Base-by-base conservation (phyloP, 2,329 filamentous ascomycete species). In the Sporothrix schenckii region DNA sequence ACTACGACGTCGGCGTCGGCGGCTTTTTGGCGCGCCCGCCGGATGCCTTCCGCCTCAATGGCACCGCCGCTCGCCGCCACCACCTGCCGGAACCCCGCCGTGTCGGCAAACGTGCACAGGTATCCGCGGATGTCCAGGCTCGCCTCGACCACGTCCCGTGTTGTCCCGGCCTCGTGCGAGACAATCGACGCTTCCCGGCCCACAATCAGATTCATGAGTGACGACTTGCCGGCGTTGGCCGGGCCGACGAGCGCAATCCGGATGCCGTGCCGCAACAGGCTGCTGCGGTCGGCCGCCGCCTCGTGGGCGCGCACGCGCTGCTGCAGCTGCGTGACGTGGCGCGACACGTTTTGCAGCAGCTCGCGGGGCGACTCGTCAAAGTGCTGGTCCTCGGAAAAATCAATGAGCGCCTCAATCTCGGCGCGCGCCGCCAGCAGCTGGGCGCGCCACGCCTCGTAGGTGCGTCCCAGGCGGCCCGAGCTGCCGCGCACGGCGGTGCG, bases 341-440 rank as follows among this genome's bases (percentile, higher is more conserved):
- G 75, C 1, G 88, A 86, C 41, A 97, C 92, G 65, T 89, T 92
- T 0, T 77, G 79, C 58, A 96, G 85, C 27, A 98, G 83, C 69
- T 91, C 86, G 0, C 85, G 81, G 0, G 93, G 91, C 2, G 92
- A 90, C 79, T 97, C 93, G 75, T 98, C 94, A 76, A 99, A 97
- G 81, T 98, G 92, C 80, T 99, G 94, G 76, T 98, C 95, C 79
- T 99, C 95, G 0, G 92, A 91, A 78, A 99, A 99, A 80, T 99
- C 95, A 72, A 99, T 98, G 74, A 99, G 81, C 0, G 95, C 95
- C 80, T 99, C 95, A 52, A 99, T 85, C 80, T 98, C 94, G 11
- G 93, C 95, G 1, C 95, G 88, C 11, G 94, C 94, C 73, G 91
- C 85, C 7, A 98, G 83, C 21, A 99, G 81, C 74, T 89, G 84